Percentiles rank a stretch among this genome's conserved stretches.
Evolutionary conservation across 2,329 filamentous ascomycete species (phyloP).

Genomic region (Aspergillus sojae): DNA sequence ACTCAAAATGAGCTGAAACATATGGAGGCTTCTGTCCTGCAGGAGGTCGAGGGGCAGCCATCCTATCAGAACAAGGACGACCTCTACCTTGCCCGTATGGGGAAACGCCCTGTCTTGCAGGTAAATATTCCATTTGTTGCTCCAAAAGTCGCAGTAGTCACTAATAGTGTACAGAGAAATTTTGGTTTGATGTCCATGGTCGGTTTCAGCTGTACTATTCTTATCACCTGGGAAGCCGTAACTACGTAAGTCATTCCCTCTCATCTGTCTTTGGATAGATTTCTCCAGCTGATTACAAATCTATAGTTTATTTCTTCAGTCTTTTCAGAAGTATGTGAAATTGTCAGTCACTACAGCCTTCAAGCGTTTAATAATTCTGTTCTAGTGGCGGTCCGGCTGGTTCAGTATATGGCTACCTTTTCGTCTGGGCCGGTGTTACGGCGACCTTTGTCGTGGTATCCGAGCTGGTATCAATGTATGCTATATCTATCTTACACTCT

Average conservation of each 20-base stretch:
- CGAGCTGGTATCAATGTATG: conserved; percentile 38
- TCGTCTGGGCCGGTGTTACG: conserved; percentile 35
- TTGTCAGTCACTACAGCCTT: not conserved
- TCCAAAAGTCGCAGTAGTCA: no score
- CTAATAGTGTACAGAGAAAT: conserved; percentile 32
- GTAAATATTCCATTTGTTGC: conserved; percentile 17
- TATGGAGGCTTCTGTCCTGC: conserved; percentile 8
- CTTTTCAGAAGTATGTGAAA: conserved; percentile 24
- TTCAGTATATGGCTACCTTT: conserved; percentile 36
- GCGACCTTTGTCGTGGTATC: conserved; percentile 31
- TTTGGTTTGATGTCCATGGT: conserved; percentile 45
- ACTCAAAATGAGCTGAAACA: conserved; percentile 14
- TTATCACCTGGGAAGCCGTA: conserved; percentile 42
- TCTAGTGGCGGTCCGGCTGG: conserved; percentile 36
- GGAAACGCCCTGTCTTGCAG: conserved; percentile 54
- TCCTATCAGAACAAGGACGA: conserved; percentile 37
- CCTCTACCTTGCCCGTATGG: conserved; percentile 53
- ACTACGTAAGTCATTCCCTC: not conserved
- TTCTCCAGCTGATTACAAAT: not conserved
- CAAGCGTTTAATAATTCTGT: not conserved
- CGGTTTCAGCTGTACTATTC: conserved; percentile 44
- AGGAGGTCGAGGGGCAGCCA: conserved; percentile 16
- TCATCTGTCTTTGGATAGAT: rapidly evolving
- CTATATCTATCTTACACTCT: not conserved
- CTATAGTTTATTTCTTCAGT: conserved; percentile 16